These are phyloP conservation scores for Microbotryum violaceum DNA, from an alignment of 1,284 basidiomycete genomes.

Conservation along the genomic window DNA sequence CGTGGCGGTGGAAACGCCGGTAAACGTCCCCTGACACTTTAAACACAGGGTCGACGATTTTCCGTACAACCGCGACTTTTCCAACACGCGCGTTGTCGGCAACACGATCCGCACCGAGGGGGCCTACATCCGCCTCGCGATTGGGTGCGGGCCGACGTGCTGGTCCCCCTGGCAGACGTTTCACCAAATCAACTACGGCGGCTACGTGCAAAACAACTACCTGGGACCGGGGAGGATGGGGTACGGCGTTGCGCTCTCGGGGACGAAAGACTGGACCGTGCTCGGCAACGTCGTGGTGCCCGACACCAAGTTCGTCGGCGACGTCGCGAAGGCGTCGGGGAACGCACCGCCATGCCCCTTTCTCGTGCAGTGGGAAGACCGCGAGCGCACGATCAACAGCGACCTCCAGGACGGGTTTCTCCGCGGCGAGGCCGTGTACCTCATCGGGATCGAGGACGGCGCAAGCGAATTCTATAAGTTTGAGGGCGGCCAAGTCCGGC, in stretches of 20 bases:
- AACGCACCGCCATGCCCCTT: constrained; percentile 34
- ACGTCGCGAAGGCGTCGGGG: constrained; percentile 11
- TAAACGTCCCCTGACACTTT: not conserved
- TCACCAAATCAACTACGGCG: constrained; percentile 22
- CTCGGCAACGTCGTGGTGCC: constrained; percentile 29
- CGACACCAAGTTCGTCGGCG: constrained; percentile 30
- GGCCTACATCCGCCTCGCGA: constrained; percentile 34
- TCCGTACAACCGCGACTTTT: constrained; percentile 33
- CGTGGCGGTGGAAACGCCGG: no score
- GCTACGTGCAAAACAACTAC: constrained; percentile 31
- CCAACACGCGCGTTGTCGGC: constrained; percentile 30
- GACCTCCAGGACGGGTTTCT: constrained; percentile 34
- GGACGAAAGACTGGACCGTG: constrained; percentile 29
- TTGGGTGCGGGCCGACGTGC: constrained; percentile 30
- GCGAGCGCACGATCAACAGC: constrained; percentile 19
- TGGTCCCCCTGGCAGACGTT: constrained; percentile 26
- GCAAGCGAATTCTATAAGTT: constrained; percentile 26
- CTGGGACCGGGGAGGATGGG: constrained; percentile 35
- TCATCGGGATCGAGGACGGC: constrained; percentile 35
- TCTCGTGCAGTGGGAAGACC: constrained; percentile 24
- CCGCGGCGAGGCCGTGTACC: constrained; percentile 31
- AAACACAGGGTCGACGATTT: constrained; percentile 33
- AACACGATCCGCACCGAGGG: constrained; percentile 34
- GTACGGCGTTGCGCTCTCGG: constrained; percentile 34
- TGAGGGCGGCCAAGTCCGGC: constrained; percentile 20